phyloP scores from a whole-genome alignment of 768 basidiomycete genomes.

The Pleurotus citrinopileatus region DNA sequence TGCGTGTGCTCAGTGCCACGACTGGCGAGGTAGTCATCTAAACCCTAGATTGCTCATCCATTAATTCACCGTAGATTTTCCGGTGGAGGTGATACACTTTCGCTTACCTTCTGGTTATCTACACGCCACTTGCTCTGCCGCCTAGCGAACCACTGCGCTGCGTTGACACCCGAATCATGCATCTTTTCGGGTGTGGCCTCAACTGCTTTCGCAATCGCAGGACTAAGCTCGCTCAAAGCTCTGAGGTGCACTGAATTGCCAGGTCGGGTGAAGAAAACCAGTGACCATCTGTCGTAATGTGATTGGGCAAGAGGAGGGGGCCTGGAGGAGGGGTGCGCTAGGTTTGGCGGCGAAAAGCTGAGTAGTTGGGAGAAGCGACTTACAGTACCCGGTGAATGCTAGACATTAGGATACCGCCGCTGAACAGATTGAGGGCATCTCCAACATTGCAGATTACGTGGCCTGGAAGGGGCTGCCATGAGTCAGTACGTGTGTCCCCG shows the following conservation, averaged over 20 bases:
- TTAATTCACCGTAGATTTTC: neutral
- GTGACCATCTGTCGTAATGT: slow-evolving; percentile 49
- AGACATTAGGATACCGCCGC: slow-evolving; percentile 41
- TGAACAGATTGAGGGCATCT: slow-evolving; percentile 42
- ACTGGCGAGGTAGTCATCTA: slow-evolving; percentile 15
- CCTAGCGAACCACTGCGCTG: slow-evolving; percentile 26
- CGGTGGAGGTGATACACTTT: neutral
- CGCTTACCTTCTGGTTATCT: slow-evolving; percentile 18
- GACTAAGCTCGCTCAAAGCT: slow-evolving; percentile 42
- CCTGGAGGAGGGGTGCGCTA: slow-evolving; percentile 10
- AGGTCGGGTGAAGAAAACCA: slow-evolving; percentile 61
- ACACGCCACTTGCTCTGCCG: slow-evolving; percentile 19
- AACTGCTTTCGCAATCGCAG: slow-evolving; percentile 40
- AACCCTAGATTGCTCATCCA: slow-evolving; percentile 3
- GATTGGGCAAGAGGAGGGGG: slow-evolving; percentile 53
- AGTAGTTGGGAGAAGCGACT: slow-evolving; percentile 6
- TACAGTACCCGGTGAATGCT: slow-evolving; percentile 42
- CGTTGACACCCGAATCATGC: slow-evolving; percentile 21
- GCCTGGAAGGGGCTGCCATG: slow-evolving; percentile 36
- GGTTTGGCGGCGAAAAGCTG: neutral
- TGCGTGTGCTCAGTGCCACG: slow-evolving; percentile 16
- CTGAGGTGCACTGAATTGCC: slow-evolving; percentile 42
- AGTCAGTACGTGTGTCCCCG: neutral
- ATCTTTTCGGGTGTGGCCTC: slow-evolving; percentile 21
- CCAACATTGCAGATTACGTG: slow-evolving; percentile 45